Evolutionary conservation across 2,329 filamentous ascomycete species (phyloP).

Genomic region (Cyphellophora europaea): DNA sequence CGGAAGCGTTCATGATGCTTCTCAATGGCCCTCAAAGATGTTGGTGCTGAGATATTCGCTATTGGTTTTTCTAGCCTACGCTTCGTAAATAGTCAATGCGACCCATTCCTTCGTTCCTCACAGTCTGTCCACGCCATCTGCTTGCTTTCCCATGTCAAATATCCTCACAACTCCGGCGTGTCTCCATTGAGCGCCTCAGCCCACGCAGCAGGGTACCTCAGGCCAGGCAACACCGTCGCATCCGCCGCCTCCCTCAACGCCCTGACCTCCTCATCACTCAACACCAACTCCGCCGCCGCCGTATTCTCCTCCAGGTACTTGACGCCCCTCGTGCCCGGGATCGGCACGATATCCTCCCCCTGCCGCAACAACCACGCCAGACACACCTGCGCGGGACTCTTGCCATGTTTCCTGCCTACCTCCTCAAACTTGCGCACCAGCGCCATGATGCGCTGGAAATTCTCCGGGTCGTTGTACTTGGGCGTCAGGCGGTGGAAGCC

Average conservation of each 20-base stretch:
- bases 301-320: conserved; percentile 24
- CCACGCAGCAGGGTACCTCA: conserved; percentile 9
- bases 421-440: conserved; percentile 49
- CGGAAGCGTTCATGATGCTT: too few species aligned
- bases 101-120: too few species aligned
- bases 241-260: conserved; percentile 21
- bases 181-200: too few species aligned
- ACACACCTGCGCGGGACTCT: conserved; percentile 55
- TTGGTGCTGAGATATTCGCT: too few species aligned
- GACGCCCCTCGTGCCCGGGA: conserved; percentile 22
- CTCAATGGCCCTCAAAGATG: too few species aligned
- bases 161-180: too few species aligned
- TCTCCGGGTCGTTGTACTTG: conserved; percentile 54
- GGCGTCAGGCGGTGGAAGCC: conserved; percentile 37
- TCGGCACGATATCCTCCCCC: conserved; percentile 40
- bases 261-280: conserved; percentile 22
- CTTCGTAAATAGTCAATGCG: too few species aligned
- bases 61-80: too few species aligned
- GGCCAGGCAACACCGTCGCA: conserved; percentile 7
- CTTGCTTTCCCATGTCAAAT: too few species aligned
- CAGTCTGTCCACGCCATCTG: too few species aligned
- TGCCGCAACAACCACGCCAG: conserved; percentile 50
- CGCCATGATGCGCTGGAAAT: conserved; percentile 55
- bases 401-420: conserved; percentile 51
- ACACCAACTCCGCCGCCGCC: conserved; percentile 15